Conservation (phyloP, 2,329 filamentous ascomycete genomes). For the Paecilomyces fulvus region DNA sequence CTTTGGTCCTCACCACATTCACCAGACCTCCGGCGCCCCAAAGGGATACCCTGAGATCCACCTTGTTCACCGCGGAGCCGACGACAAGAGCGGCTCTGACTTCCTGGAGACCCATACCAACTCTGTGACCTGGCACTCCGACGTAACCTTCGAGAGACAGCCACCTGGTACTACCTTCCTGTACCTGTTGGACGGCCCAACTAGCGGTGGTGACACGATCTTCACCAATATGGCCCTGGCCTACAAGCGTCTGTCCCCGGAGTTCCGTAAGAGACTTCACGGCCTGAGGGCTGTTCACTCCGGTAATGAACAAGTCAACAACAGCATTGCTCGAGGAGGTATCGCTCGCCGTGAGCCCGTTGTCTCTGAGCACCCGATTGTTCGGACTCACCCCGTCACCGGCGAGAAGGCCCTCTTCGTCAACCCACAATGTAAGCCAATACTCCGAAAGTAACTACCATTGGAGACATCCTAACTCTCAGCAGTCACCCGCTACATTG, state of each 20-base stretch:
- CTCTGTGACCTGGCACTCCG: conserved; percentile 81
- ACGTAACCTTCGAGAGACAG: conserved; percentile 80
- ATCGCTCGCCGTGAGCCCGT: conserved; percentile 70
- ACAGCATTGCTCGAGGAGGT: conserved; percentile 56
- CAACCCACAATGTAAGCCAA: conserved; percentile 65
- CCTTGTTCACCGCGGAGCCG: conserved; percentile 64
- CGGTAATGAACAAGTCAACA: conserved; percentile 69
- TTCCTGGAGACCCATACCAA: conserved; percentile 65
- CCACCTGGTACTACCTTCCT: conserved; percentile 85
- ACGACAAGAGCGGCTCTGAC: conserved; percentile 51
- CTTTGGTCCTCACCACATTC: conserved; percentile 75
- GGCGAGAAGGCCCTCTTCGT: conserved; percentile 78
- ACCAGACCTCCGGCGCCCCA: conserved; percentile 68
- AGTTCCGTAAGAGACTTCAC: conserved; percentile 71
- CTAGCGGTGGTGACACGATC: conserved; percentile 73
- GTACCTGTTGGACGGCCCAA: conserved; percentile 75
- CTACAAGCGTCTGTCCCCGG: conserved; percentile 69
- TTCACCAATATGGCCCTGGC: conserved; percentile 74
- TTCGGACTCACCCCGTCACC: conserved; percentile 72
- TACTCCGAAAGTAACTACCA: neutral
- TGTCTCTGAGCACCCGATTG: conserved; percentile 64
- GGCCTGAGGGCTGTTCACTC: conserved; percentile 75
- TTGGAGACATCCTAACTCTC: neutral
- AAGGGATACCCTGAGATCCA: conserved; percentile 67
- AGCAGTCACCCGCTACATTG: conserved; percentile 67